Base-by-base conservation (phyloP, 169 alveolate genomes). In the Blepharisma undulans region DNA sequence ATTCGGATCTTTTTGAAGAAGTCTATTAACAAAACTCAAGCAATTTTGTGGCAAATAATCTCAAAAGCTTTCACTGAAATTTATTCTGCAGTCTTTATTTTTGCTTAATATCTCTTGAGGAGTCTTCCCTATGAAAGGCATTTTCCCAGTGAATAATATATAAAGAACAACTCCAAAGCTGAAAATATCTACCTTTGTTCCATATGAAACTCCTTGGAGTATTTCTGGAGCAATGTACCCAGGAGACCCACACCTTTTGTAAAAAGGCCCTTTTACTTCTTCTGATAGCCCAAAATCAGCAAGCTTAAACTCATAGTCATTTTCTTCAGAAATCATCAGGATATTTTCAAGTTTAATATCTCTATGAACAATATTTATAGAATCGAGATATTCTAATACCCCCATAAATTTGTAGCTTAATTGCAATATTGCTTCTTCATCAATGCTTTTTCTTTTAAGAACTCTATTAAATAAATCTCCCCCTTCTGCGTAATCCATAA, bases 161-260 rank as follows among this genome's bases (percentile, higher is more conserved):
- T 95, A 95, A 85, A 95, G 87, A 33, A 95, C 91, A 27, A 95
- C 94, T 59, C 97, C 97, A 71, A 92, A 93, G 34, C 95, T 91
- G 95, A 96, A 95, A 34, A 95, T 89, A 91, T 95, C 97, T 86
- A 95, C 92, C 90, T 95, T 93, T 90, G 91, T 93, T 86, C 86
- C 93, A 79, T 95, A 95, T 59, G 72, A 88, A 61, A 91, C 93
- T 59, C 90, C 90, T 22, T 32, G 14, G 25, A 80, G 59, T 25
- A 84, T 29, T 87, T 87, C 91, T 14, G 91, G 91, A 72, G 91
- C 88, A 14, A 87, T 87, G 89, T 87, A 87, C 66, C 3, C 87
- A 18, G 97, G 94, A 19, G 99, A 96, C 2, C 99, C 99, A 66
- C 98, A 95, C 76, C 97, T 89, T 80, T 96, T 97, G 76, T 93